Conservation (phyloP, 768 basidiomycete species). For the Pleurotus tuber-regium region DNA sequence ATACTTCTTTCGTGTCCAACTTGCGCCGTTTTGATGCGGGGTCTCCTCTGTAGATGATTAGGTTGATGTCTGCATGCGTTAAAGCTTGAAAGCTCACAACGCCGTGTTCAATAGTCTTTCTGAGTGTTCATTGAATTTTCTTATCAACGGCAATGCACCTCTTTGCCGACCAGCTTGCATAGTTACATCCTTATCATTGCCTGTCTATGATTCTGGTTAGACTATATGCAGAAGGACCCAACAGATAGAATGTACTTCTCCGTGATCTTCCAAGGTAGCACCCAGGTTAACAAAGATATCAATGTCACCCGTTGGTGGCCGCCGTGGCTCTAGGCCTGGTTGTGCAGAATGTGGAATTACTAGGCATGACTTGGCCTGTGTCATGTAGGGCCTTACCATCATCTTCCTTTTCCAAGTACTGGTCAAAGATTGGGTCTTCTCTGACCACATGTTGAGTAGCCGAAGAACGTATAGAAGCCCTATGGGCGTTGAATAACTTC, state of each 20-base stretch:
- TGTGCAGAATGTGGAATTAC: not conserved
- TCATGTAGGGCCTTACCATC: conserved; percentile 57
- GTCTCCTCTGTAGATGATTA: conserved; percentile 44
- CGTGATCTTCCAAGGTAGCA: conserved; percentile 90
- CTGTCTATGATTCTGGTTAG: conserved; percentile 50
- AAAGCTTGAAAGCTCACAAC: conserved; percentile 39
- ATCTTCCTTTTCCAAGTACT: conserved; percentile 94
- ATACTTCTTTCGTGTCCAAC: conserved; percentile 41
- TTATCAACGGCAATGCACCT: conserved; percentile 86
- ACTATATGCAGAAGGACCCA: conserved; percentile 3
- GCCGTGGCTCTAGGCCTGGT: conserved; percentile 75
- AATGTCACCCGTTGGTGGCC: conserved; percentile 60
- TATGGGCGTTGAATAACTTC: conserved; percentile 91
- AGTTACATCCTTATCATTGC: conserved; percentile 86
- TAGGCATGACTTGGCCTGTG: not conserved
- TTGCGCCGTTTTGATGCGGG: conserved; percentile 62
- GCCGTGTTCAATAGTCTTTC: conserved; percentile 83
- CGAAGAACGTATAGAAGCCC: conserved; percentile 87
- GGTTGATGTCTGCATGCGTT: not conserved
- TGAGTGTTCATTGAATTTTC: conserved; percentile 98
- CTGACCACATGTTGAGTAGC: conserved; percentile 83
- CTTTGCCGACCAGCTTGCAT: conserved; percentile 94
- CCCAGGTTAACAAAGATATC: conserved; percentile 82
- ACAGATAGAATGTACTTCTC: conserved; percentile 50
- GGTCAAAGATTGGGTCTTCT: conserved; percentile 92